Evolutionary conservation across 768 basidiomycete species (phyloP).

Genomic region (Psilocybe cubensis): DNA sequence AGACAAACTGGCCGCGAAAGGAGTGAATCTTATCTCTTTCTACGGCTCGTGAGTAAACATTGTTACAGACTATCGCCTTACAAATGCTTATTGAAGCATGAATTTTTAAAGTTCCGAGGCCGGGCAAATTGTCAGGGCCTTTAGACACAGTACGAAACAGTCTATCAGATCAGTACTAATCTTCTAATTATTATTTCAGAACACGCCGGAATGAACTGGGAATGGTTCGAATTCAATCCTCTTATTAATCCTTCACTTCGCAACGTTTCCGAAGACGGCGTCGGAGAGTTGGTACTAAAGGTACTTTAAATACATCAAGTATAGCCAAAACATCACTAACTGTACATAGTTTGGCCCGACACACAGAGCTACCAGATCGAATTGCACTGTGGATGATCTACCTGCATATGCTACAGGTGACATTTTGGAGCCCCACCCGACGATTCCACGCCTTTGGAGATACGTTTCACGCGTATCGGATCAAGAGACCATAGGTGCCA

Average conservation of each 20-base stretch:
- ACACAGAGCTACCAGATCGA: not conserved
- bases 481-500: slow-evolving; percentile 1
- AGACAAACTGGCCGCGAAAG: not conserved
- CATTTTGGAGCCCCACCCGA: not conserved
- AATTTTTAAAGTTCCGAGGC: not conserved
- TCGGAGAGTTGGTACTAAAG: not conserved
- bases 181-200: not conserved
- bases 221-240: not conserved
- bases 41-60: not conserved
- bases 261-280: not conserved
- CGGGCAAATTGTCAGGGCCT: not conserved
- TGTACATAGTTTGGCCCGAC: not conserved
- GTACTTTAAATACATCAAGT: not conserved
- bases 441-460: not conserved
- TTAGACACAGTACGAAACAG: not conserved
- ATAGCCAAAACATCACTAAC: not conserved
- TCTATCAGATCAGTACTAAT: too few relatives aligned
- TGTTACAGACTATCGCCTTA: not conserved
- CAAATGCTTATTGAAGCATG: not conserved
- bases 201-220: not conserved
- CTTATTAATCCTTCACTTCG: not conserved
- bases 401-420: not conserved
- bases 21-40: not conserved
- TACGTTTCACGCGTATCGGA: not conserved
- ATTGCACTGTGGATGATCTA: not conserved